phyloP scores from a whole-genome alignment of 371 early-diverging fungal genomes.

The Funneliformis caledonium region DNA sequence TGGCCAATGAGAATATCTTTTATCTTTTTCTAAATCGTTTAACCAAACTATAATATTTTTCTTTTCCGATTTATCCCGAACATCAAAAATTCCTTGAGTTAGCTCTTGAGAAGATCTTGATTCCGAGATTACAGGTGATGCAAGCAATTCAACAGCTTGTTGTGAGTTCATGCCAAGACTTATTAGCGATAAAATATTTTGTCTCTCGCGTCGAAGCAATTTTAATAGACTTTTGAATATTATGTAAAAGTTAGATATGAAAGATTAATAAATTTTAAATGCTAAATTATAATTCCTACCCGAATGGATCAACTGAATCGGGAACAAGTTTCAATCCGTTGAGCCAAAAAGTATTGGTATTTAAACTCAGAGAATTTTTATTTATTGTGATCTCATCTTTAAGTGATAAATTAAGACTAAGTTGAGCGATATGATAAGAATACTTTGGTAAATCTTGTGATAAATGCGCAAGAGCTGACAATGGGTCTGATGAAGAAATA shows the following conservation, averaged over 20 bases:
- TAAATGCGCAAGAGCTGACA: slow-evolving; percentile 65
- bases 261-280: background rate
- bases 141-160: slow-evolving; percentile 72
- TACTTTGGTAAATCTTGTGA: slow-evolving; percentile 87
- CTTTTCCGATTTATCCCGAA: slow-evolving; percentile 65
- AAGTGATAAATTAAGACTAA: slow-evolving; percentile 45
- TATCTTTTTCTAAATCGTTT: slow-evolving; percentile 89
- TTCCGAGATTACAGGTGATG: slow-evolving; percentile 49
- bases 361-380: slow-evolving; percentile 32
- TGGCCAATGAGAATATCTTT: slow-evolving; percentile 75
- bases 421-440: slow-evolving; percentile 67
- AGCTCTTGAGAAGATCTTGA: slow-evolving; percentile 45
- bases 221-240: slow-evolving; percentile 48
- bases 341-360: slow-evolving; percentile 61
- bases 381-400: slow-evolving; percentile 50
- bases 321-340: slow-evolving; percentile 68
- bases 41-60: slow-evolving; percentile 72
- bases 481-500: slow-evolving; percentile 58
- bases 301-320: slow-evolving; percentile 67
- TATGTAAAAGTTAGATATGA: background rate
- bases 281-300: slow-evolving; percentile 48
- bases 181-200: slow-evolving; percentile 54
- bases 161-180: slow-evolving; percentile 56
- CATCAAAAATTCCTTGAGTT: slow-evolving; percentile 70
- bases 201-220: slow-evolving; percentile 53